phyloP scores from a whole-genome alignment of 1,139 yeast species.

The Geotrichum histeridarum region DNA sequence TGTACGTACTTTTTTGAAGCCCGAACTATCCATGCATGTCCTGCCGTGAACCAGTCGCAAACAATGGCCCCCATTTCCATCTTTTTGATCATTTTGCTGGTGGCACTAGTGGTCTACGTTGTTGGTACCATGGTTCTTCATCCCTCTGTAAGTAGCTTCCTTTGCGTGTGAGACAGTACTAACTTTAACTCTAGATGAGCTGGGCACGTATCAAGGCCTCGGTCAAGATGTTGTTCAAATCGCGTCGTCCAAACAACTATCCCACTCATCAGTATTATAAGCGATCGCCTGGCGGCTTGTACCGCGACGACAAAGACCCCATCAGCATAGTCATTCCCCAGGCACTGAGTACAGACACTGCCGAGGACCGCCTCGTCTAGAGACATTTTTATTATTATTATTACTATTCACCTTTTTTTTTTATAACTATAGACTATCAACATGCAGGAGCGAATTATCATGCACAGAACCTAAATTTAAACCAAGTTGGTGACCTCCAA shows the following conservation, averaged over 20 bases:
- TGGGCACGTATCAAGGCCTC: conserved; percentile 15
- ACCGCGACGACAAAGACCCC: conserved; percentile 11
- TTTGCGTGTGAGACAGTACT: background rate
- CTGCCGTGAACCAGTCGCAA: conserved; percentile 55
- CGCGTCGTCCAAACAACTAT: background rate
- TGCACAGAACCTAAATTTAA: too few species aligned
- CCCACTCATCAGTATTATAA: conserved; percentile 10
- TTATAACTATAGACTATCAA: too few species aligned
- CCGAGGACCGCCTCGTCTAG: background rate
- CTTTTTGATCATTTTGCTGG: conserved; percentile 32
- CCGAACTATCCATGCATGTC: conserved; percentile 82
- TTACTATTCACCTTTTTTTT: too few species aligned
- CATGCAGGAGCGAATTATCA: too few species aligned
- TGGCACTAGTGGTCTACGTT: conserved; percentile 38
- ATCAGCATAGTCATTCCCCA: conserved; percentile 5
- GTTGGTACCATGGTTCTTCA: conserved; percentile 29
- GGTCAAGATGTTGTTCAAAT: conserved; percentile 1
- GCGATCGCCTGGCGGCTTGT: background rate
- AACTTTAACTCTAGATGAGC: conserved; percentile 1
- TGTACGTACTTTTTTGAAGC: conserved; percentile 85
- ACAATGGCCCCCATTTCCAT: conserved; percentile 31
- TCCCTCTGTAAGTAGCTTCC: conserved; percentile 3
- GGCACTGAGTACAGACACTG: background rate
- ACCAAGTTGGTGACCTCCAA: background rate
- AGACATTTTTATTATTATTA: background rate